Conservation (phyloP, 768 basidiomycete genomes). For the Inosperma sp. region DNA sequence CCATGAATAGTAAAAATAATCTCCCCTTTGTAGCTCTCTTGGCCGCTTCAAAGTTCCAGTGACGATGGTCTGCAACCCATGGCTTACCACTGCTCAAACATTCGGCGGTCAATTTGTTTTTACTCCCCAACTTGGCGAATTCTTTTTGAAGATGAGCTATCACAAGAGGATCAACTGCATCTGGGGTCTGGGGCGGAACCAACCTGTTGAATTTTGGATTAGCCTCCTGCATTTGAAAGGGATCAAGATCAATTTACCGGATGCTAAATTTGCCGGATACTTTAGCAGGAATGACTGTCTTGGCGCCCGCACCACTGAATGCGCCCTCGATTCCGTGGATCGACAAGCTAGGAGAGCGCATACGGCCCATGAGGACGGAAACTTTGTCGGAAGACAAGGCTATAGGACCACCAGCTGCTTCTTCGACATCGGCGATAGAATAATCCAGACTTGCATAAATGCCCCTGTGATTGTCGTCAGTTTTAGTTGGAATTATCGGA, state of each 20-base stretch:
- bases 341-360: conserved; percentile 85
- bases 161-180: conserved; percentile 67
- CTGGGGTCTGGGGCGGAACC: conserved; percentile 86
- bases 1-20: conserved; percentile 22
- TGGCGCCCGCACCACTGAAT: conserved; percentile 75
- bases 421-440: conserved; percentile 64
- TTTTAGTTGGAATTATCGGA: neutral
- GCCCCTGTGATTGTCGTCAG: conserved; percentile 36
- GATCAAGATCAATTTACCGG: conserved; percentile 43
- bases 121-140: conserved; percentile 80
- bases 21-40: conserved; percentile 74
- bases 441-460: conserved; percentile 78
- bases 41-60: conserved; percentile 93
- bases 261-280: conserved; percentile 93
- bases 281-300: conserved; percentile 93
- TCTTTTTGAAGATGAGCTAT: conserved; percentile 64
- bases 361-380: conserved; percentile 83
- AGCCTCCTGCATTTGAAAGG: neutral
- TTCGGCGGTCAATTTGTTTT: conserved; percentile 76
- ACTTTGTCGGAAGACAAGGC: conserved; percentile 76
- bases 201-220: conserved; percentile 37
- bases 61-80: conserved; percentile 80
- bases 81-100: conserved; percentile 79
- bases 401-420: conserved; percentile 69
- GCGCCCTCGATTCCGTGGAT: conserved; percentile 96